Evolutionary conservation across 352 stramenopile species (phyloP).

Genomic region (Peronospora farinosa): DNA sequence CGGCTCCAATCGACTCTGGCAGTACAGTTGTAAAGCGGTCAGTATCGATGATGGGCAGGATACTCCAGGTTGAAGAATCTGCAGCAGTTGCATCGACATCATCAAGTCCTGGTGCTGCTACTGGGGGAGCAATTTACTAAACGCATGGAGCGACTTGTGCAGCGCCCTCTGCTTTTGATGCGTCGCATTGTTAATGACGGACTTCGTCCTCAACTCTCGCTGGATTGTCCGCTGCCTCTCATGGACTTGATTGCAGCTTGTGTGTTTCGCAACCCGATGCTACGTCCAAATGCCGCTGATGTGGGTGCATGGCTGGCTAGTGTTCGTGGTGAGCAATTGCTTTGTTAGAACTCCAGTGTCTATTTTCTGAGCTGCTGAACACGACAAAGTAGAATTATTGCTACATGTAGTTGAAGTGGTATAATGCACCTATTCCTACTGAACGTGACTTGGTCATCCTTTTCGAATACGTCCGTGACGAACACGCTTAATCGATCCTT

Average conservation of each 20-base stretch:
- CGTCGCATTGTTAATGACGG: conserved; percentile 52
- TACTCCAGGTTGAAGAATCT: conserved; percentile 19
- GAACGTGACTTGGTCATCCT: too few relatives aligned
- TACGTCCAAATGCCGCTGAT: conserved; percentile 42
- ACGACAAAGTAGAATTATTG: background rate
- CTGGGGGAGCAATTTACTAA: conserved; percentile 15
- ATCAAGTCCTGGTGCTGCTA: conserved; percentile 3
- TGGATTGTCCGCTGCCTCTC: conserved; percentile 50
- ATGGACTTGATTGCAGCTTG: conserved; percentile 52
- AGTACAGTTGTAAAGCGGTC: conserved; percentile 15
- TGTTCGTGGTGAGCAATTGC: conserved; percentile 29
- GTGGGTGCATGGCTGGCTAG: conserved; percentile 39
- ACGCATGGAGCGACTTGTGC: conserved; percentile 30
- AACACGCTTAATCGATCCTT: too few relatives aligned
- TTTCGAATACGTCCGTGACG: too few relatives aligned
- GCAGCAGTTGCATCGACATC: conserved; percentile 14
- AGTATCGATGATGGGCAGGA: conserved; percentile 10
- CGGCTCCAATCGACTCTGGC: conserved; percentile 9
- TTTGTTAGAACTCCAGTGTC: conserved; percentile 31
- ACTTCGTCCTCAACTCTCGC: conserved; percentile 46
- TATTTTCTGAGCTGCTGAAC: conserved; percentile 9
- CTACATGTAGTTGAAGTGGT: background rate
- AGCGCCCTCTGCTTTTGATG: conserved; percentile 54
- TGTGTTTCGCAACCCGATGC: conserved; percentile 41
- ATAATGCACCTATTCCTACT: too few relatives aligned